Percentiles rank a stretch among this genome's conserved stretches.
Evolutionary conservation across 2,329 filamentous ascomycete genomes (phyloP).

Genomic region (Exophiala bonariae): DNA sequence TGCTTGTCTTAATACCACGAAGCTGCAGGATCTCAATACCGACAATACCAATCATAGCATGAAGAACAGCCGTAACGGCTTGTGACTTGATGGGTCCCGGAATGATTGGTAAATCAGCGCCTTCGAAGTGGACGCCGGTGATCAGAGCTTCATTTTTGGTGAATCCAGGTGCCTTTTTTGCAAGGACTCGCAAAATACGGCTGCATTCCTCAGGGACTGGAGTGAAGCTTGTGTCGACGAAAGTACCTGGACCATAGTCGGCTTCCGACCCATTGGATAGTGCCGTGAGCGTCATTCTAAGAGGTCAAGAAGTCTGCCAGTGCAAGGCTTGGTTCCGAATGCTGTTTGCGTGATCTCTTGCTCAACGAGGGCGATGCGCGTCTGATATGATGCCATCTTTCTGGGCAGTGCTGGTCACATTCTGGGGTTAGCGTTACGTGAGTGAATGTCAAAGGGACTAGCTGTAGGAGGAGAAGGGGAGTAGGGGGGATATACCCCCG

Average conservation of each 20-base stretch:
- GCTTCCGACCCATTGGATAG: no score
- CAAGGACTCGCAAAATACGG: conserved; percentile 40
- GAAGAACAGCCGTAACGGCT: conserved; percentile 42
- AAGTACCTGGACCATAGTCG: conserved; percentile 44
- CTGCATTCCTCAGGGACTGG: conserved; percentile 30
- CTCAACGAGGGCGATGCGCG: no score
- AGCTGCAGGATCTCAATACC: conserved; percentile 39
- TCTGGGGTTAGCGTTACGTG: no score
- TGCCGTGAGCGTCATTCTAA: no score
- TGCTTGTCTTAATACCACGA: conserved; percentile 8
- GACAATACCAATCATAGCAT: conserved; percentile 45
- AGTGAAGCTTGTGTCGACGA: conserved; percentile 38
- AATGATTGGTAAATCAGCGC: conserved; percentile 39
- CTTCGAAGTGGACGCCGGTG: conserved; percentile 38
- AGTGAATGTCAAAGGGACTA: no score
- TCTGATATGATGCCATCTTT: no score
- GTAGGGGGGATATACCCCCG: no score
- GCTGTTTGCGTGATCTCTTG: no score
- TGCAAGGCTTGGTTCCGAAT: no score
- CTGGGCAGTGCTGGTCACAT: no score
- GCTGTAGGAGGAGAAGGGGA: no score
- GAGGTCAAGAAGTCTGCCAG: no score
- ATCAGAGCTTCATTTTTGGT: conserved; percentile 33
- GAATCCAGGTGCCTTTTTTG: conserved; percentile 41
- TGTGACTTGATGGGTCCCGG: conserved; percentile 47